Evolutionary conservation across 1,139 yeast species (phyloP).

Genomic region (Geotrichum candidum): DNA sequence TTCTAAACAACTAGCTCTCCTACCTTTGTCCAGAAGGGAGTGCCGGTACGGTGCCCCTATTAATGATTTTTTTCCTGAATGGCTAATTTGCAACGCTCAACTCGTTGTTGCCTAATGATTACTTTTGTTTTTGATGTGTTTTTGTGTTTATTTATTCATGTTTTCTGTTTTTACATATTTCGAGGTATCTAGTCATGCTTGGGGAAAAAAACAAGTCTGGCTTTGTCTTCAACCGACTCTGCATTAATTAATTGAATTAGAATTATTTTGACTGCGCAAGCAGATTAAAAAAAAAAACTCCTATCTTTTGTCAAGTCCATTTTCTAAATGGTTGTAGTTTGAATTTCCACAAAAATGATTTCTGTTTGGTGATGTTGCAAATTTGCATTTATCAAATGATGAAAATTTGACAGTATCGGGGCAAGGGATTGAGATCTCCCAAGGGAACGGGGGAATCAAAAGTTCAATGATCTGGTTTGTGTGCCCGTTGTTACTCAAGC

Average conservation of each 20-base stretch:
- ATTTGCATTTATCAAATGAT: no score
- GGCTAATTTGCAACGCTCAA: slow-evolving; percentile 18
- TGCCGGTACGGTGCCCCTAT: not conserved
- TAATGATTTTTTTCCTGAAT: slow-evolving; percentile 15
- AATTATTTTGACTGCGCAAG: not conserved
- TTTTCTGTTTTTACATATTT: not conserved
- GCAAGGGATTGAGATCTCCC: no score
- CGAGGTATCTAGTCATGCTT: slow-evolving; percentile 9
- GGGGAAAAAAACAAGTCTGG: slow-evolving; percentile 17
- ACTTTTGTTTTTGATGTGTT: slow-evolving; percentile 1
- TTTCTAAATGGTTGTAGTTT: not conserved
- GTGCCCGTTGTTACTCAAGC: no score
- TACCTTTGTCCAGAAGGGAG: not conserved
- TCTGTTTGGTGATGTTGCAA: no score
- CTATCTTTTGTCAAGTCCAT: not conserved
- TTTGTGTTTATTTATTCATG: slow-evolving; percentile 8
- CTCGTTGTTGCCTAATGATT: slow-evolving; percentile 18
- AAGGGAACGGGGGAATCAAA: no score
- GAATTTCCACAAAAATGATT: no score
- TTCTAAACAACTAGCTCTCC: slow-evolving; percentile 41
- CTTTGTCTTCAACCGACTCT: slow-evolving; percentile 20
- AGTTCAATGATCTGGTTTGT: no score
- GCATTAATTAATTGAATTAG: slow-evolving; percentile 1
- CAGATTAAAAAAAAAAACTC: not conserved
- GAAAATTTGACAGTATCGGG: no score